These are phyloP conservation scores for Rhamnella rubrinervis DNA, from an alignment of 331 rosid genomes.

Conservation along the genomic window DNA sequence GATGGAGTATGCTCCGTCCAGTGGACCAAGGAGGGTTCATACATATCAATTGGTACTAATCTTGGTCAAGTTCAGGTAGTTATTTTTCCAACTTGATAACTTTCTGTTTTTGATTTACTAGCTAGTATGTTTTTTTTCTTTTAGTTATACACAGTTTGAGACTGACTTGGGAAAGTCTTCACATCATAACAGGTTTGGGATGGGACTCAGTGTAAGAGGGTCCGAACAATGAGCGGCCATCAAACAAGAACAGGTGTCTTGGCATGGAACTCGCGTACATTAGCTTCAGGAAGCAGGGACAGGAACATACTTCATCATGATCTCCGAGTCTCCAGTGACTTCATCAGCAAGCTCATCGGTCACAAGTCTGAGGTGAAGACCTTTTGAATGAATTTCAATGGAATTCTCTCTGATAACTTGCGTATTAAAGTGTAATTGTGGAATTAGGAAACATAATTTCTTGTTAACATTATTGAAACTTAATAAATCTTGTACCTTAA, in stretches of 20 bases:
- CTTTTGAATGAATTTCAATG: neutral
- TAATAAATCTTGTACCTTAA: no score
- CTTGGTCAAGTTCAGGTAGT: conserved; percentile 97
- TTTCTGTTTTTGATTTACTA: neutral
- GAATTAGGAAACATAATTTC: neutral
- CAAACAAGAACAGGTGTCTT: conserved; percentile 98
- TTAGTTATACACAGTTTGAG: neutral
- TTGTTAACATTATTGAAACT: no score
- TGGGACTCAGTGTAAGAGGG: conserved; percentile 84
- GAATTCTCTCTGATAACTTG: neutral
- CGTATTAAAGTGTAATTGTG: neutral
- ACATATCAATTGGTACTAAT: conserved; percentile 80
- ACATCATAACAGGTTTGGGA: conserved; percentile 72
- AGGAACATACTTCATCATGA: conserved; percentile 94
- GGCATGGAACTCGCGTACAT: conserved; percentile 91
- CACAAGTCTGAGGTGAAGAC: conserved; percentile 91
- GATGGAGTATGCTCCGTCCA: conserved; percentile 97
- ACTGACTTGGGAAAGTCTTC: conserved; percentile 3
- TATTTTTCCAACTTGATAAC: conserved; percentile 3
- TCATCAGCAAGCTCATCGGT: conserved; percentile 75
- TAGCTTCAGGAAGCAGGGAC: conserved; percentile 97
- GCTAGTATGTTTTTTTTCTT: neutral
- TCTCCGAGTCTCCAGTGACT: conserved; percentile 77
- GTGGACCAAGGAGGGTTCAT: conserved; percentile 97
- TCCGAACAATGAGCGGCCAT: conserved; percentile 95